phyloP scores from a whole-genome alignment of 2,329 filamentous ascomycete genomes.

The Claviceps monticola region DNA sequence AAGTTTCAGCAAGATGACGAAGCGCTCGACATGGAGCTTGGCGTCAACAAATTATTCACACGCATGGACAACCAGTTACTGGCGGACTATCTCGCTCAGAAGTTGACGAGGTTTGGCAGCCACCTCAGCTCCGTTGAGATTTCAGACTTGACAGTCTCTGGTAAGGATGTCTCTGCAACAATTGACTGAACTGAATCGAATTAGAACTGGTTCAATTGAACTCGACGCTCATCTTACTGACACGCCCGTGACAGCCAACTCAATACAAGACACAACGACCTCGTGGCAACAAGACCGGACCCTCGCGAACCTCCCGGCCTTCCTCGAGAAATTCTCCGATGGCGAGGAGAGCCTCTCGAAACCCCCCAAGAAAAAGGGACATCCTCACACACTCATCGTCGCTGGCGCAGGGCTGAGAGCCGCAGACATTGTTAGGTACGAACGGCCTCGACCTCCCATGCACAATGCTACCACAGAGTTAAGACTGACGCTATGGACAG shows the following conservation, averaged over 20 bases:
- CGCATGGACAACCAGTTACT: constrained; percentile 73
- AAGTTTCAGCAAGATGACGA: constrained; percentile 37
- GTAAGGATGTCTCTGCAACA: constrained; percentile 29
- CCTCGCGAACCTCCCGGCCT: constrained; percentile 61
- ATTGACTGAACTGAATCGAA: too few species aligned
- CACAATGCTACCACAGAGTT: background rate
- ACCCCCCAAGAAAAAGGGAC: constrained; percentile 53
- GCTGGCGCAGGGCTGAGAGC: constrained; percentile 72
- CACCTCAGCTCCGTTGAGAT: constrained; percentile 76
- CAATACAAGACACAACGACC: constrained; percentile 70
- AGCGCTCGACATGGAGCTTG: constrained; percentile 51
- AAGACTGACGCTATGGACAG: constrained; percentile 25
- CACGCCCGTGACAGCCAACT: constrained; percentile 39
- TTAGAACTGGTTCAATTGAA: background rate
- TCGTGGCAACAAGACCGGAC: constrained; percentile 53
- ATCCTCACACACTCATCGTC: constrained; percentile 81
- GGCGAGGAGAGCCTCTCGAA: constrained; percentile 46
- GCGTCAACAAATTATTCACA: constrained; percentile 67
- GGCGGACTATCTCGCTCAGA: constrained; percentile 73
- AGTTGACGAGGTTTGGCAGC: constrained; percentile 62
- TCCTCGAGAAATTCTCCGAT: constrained; percentile 54
- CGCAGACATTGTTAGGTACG: constrained; percentile 64
- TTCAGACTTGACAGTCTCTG: constrained; percentile 66
- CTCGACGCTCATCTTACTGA: background rate
- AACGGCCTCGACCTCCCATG: constrained; percentile 3